phyloP scores from a whole-genome alignment of 2,329 filamentous ascomycete genomes.

The Fusarium palustre region DNA sequence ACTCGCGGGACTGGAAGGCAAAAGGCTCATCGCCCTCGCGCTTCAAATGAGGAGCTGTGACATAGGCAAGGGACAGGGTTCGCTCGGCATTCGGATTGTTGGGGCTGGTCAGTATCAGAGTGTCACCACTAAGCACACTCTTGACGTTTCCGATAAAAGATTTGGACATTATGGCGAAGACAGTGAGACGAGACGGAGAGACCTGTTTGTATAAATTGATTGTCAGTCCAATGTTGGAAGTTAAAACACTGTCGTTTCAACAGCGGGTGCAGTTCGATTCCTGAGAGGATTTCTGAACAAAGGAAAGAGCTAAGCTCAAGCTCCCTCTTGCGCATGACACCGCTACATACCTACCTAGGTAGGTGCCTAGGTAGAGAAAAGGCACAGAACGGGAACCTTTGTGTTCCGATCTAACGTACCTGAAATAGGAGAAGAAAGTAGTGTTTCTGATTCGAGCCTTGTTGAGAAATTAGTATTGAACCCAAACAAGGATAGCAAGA shows the following conservation, averaged over 20 bases:
- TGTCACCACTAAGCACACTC: constrained; percentile 93
- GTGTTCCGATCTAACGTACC: constrained; percentile 38
- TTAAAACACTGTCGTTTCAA: not conserved
- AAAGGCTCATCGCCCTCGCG: constrained; percentile 93
- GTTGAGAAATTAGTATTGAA: constrained; percentile 33
- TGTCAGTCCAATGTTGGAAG: constrained; percentile 31
- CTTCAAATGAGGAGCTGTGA: constrained; percentile 86
- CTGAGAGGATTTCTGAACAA: not conserved
- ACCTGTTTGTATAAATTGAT: constrained; percentile 27
- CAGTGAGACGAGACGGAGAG: constrained; percentile 38
- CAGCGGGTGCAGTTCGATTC: not conserved
- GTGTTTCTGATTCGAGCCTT: constrained; percentile 35
- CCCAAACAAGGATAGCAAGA: constrained; percentile 40
- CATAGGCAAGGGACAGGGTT: constrained; percentile 89
- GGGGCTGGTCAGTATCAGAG: constrained; percentile 83
- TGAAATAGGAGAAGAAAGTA: constrained; percentile 17
- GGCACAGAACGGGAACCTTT: not conserved
- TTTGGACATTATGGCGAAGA: constrained; percentile 60
- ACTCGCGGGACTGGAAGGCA: constrained; percentile 95
- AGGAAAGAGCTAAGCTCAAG: constrained; percentile 20
- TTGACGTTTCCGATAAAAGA: constrained; percentile 82
- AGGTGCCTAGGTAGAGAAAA: too few relatives aligned
- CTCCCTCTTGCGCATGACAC: constrained; percentile 34
- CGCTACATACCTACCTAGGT: too few relatives aligned
- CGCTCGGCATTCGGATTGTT: constrained; percentile 86